Evolutionary conservation across 257 asterid species (phyloP).

Genomic region (Fraxinus quadrangulata): DNA sequence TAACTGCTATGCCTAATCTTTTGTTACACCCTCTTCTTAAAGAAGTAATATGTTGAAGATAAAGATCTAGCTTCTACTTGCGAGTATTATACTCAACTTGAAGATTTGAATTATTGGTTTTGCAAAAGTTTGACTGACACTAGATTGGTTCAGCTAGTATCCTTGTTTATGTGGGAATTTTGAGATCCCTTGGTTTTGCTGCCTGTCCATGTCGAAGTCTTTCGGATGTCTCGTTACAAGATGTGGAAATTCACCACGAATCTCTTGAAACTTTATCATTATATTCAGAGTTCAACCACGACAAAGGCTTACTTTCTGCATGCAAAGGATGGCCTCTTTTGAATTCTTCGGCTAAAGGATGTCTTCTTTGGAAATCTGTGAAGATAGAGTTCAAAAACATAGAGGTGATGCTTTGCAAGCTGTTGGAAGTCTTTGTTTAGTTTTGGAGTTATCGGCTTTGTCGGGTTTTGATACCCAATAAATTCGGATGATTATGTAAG

Average conservation of each 20-base stretch:
- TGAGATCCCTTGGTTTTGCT: constrained; percentile 79
- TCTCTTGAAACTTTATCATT: constrained; percentile 68
- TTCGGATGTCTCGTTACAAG: constrained; percentile 69
- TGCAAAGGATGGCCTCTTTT: constrained; percentile 64
- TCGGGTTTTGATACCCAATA: too few species aligned
- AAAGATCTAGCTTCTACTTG: constrained; percentile 78
- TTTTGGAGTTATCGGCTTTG: constrained; percentile 68
- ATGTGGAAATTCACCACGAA: constrained; percentile 69
- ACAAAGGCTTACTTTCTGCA: constrained; percentile 55
- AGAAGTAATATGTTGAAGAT: constrained; percentile 84
- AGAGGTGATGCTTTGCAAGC: background rate
- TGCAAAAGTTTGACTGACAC: constrained; percentile 74
- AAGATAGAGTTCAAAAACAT: too few species aligned
- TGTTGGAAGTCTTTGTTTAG: constrained; percentile 58
- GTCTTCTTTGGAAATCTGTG: too few species aligned
- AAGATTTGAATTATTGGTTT: constrained; percentile 75
- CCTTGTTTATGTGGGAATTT: constrained; percentile 57
- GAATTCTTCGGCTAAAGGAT: constrained; percentile 41
- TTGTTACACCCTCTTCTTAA: constrained; percentile 26
- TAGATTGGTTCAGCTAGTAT: constrained; percentile 64
- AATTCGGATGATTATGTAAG: too few species aligned
- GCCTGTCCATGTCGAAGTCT: constrained; percentile 54
- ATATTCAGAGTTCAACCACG: constrained; percentile 57
- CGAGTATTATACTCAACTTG: constrained; percentile 61
- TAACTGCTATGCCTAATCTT: constrained; percentile 15